Evolutionary conservation across 129 eudicot genomes (phyloP).

Genomic region (Scalesia atractyloides): DNA sequence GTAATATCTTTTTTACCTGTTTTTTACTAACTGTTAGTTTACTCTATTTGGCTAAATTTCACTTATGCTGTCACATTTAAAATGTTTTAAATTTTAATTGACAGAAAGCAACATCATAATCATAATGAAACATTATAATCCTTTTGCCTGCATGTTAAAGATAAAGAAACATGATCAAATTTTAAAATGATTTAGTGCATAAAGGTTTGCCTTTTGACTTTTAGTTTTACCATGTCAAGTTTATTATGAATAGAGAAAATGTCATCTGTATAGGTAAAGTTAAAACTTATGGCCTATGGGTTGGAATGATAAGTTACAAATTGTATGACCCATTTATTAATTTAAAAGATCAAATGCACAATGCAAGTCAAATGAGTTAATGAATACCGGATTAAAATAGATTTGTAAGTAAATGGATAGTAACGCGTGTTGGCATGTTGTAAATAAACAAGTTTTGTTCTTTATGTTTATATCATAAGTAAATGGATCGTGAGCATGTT

Average conservation of each 20-base stretch:
- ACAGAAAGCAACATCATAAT: background rate
- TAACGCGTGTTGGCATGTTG: no score
- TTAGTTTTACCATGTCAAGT: background rate
- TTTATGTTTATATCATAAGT: no score
- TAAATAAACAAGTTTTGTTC: no score
- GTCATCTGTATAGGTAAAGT: background rate
- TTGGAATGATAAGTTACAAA: no score
- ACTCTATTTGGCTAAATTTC: background rate
- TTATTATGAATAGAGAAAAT: background rate
- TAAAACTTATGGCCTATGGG: background rate
- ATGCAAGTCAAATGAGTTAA: no score
- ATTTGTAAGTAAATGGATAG: no score
- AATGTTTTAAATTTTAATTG: background rate
- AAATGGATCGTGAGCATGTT: no score
- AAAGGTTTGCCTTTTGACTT: conserved; percentile 8
- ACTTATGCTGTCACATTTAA: background rate
- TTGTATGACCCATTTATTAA: no score
- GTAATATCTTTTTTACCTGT: background rate
- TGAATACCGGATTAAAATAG: no score
- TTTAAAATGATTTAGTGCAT: background rate
- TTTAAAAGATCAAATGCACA: no score
- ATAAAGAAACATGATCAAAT: background rate
- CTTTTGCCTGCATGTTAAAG: background rate
- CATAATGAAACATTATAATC: background rate
- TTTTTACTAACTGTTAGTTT: background rate